Evolutionary conservation across 176 grass and related monocot species (phyloP).

Genomic region (Lolium rigidum): DNA sequence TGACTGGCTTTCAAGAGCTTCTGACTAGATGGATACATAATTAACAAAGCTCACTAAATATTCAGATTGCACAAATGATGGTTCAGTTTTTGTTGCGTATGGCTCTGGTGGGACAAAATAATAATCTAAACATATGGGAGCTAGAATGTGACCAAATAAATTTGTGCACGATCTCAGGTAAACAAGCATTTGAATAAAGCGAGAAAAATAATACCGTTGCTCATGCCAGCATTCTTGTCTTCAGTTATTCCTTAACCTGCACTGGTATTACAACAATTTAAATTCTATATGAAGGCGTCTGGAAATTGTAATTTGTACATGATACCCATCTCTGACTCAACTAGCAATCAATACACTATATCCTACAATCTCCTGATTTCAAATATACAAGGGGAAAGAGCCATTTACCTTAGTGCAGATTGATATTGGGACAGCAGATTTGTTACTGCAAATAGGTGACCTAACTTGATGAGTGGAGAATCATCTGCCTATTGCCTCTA

Average conservation of each 20-base stretch:
- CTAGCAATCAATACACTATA: background rate
- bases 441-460: too few relatives aligned
- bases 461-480: too few relatives aligned
- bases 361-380: background rate
- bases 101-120: conserved; percentile 3
- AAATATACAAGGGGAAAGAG: background rate
- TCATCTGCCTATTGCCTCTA: background rate
- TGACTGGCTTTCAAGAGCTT: background rate
- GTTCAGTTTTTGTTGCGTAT: background rate
- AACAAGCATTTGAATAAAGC: background rate
- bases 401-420: conserved; percentile 73
- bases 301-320: background rate
- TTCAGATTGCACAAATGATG: background rate
- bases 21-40: background rate
- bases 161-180: background rate
- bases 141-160: conserved; percentile 5
- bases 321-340: background rate
- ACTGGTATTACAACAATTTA: background rate
- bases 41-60: conserved; percentile 8
- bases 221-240: background rate
- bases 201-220: background rate
- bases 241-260: background rate
- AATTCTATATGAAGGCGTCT: background rate
- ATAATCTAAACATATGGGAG: background rate
- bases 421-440: conserved; percentile 47